Base-by-base conservation (phyloP, 1,139 yeast genomes). In the Nakaseomyces glabratus region DNA sequence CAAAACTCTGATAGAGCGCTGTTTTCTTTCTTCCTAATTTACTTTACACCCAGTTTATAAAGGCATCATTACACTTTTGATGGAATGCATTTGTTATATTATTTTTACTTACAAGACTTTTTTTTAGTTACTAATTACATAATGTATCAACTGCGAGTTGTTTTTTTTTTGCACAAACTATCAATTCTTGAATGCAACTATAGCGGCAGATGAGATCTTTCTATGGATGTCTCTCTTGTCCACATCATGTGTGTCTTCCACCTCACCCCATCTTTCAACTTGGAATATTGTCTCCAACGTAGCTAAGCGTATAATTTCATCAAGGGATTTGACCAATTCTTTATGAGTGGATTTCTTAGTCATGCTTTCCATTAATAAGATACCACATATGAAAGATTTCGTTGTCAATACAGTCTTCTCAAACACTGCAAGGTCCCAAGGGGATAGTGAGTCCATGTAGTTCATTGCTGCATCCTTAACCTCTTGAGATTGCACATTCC, bases 241-340 rank as follows among this genome's bases (percentile, higher is more conserved):
- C 12, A 90, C 97, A 57, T 90, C 98, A 55, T 90, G 98, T 4
- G 97, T 86, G 52, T 90, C 98, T 62, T 90, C 98, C 16, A 90
- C 97, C 58, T 90, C 96, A 25, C 98, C 98, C 98, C 98, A 90
- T 51, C 77, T 71, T 25, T 73, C 76, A 18, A 94, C 82, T 60
- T 90, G 98, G 58, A 73, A 73, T 33, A 79, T 76, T 5, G 80
- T 79, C 55, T 90, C 98, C 49, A 90, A 65, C 38, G 81, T 77
- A 8, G 88, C 90, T 42, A 82, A 70, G 51, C 74, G 75, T 1
- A 90, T 78, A 21, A 88, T 69, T 42, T 85, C 85, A 36, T 80
- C 88, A 12, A 85, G 61, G 1, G 77, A 44, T 34, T 57, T 42
- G 13, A 43, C 30, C 17, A 45, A 32, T 3, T 47, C 44, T 4